Evolutionary conservation across 768 basidiomycete species (phyloP).

Genomic region (Suillus decipiens): DNA sequence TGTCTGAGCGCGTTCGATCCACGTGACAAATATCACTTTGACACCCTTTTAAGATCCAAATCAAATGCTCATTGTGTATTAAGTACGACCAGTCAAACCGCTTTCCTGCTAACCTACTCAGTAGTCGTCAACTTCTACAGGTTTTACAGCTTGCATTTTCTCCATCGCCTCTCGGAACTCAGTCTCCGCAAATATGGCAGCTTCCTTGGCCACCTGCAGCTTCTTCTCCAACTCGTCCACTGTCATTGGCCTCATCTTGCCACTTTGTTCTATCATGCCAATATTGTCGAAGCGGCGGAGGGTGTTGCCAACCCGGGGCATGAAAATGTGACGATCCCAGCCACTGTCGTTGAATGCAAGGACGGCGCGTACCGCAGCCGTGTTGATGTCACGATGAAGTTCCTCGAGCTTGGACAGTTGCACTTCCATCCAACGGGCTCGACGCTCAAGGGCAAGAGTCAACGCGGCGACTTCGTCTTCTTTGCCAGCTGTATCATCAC

Average conservation of each 20-base stretch:
- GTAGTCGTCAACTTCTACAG: slow-evolving; percentile 42
- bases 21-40: slow-evolving; percentile 14
- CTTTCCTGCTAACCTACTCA: slow-evolving; percentile 16
- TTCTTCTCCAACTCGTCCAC: slow-evolving; percentile 77
- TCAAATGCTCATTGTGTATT: slow-evolving; percentile 1
- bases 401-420: slow-evolving; percentile 88
- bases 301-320: slow-evolving; percentile 72
- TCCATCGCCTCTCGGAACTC: slow-evolving; percentile 78
- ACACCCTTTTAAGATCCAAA: not conserved
- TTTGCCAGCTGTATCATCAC: slow-evolving; percentile 61
- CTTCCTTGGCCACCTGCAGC: slow-evolving; percentile 68
- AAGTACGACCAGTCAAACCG: not conserved
- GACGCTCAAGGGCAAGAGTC: slow-evolving; percentile 80
- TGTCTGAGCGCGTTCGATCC: slow-evolving; percentile 8
- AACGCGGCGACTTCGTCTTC: slow-evolving; percentile 86
- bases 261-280: slow-evolving; percentile 52
- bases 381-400: slow-evolving; percentile 88
- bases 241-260: slow-evolving; percentile 51
- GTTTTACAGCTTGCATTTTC: slow-evolving; percentile 56
- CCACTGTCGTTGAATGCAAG: slow-evolving; percentile 84
- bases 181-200: slow-evolving; percentile 68
- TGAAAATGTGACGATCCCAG: slow-evolving; percentile 70
- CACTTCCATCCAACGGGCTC: slow-evolving; percentile 94
- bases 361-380: slow-evolving; percentile 80
- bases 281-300: slow-evolving; percentile 69